phyloP scores from a whole-genome alignment of 2,329 filamentous ascomycete species.

The Fusarium ramigenum region DNA sequence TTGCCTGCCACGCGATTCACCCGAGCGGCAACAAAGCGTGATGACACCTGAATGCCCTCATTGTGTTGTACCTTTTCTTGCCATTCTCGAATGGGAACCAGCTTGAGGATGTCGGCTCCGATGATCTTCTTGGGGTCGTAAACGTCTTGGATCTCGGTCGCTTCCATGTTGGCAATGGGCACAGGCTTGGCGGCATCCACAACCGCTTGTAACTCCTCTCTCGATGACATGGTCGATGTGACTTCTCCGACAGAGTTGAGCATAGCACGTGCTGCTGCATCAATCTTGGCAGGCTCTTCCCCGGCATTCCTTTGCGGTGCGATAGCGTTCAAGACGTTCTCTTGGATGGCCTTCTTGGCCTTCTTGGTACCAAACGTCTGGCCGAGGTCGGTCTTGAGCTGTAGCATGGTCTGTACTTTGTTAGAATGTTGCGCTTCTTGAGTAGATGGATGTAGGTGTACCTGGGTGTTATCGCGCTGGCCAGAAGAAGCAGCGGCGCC shows the following conservation, averaged over 20 bases:
- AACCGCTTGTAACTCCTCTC: constrained; percentile 70
- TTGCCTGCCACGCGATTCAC: constrained; percentile 64
- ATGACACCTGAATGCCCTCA: constrained; percentile 65
- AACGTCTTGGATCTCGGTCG: constrained; percentile 74
- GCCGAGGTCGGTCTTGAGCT: constrained; percentile 75
- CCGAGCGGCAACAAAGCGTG: constrained; percentile 72
- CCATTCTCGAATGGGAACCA: constrained; percentile 79
- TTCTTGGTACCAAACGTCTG: constrained; percentile 87
- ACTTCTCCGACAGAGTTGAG: constrained; percentile 70
- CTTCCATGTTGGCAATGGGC: constrained; percentile 73
- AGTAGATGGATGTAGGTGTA: constrained; percentile 3
- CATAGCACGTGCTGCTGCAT: constrained; percentile 66
- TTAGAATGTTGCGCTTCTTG: constrained; percentile 33
- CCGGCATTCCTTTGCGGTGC: constrained; percentile 50
- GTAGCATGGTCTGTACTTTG: constrained; percentile 61
- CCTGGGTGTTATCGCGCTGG: constrained; percentile 44
- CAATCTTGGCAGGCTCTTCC: constrained; percentile 59
- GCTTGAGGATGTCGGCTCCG: constrained; percentile 71
- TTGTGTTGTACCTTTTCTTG: constrained; percentile 70
- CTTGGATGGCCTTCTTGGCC: constrained; percentile 79
- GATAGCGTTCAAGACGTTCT: constrained; percentile 77
- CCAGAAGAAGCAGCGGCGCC: constrained; percentile 58
- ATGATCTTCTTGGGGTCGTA: constrained; percentile 75
- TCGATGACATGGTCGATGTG: constrained; percentile 72
- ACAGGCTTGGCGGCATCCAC: constrained; percentile 77